Conservation (phyloP, 2,329 filamentous ascomycete genomes). For the Scortechinia acanthostroma region DNA sequence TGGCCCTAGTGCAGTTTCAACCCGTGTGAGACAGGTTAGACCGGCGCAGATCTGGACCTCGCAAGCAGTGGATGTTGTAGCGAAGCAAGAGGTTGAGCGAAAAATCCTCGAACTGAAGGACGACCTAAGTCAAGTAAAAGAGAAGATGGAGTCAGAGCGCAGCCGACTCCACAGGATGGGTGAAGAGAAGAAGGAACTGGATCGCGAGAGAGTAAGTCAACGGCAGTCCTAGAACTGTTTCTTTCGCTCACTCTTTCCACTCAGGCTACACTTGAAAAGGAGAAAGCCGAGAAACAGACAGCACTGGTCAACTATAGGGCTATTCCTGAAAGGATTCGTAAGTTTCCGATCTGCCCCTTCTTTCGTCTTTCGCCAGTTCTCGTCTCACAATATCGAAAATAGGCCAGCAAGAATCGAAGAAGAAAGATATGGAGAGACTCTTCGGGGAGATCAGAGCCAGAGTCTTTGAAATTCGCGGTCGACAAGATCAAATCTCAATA, state of each 20-base stretch:
- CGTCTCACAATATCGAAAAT: slow-evolving; percentile 14
- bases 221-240: too few species aligned
- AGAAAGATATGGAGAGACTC: slow-evolving; percentile 26
- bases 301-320: slow-evolving; percentile 57
- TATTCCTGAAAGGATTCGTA: slow-evolving; percentile 67
- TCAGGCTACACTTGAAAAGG: slow-evolving; percentile 39
- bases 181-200: not conserved
- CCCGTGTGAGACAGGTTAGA: slow-evolving; percentile 51
- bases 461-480: slow-evolving; percentile 39
- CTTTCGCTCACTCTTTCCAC: slow-evolving; percentile 9
- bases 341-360: slow-evolving; percentile 13
- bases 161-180: slow-evolving; percentile 28
- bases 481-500: slow-evolving; percentile 46
- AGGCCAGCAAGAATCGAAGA: slow-evolving; percentile 28
- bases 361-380: slow-evolving; percentile 2
- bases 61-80: slow-evolving; percentile 63
- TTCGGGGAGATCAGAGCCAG: slow-evolving; percentile 31
- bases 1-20: slow-evolving; percentile 66
- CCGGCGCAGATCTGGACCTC: slow-evolving; percentile 69
- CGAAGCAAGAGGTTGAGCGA: slow-evolving; percentile 47
- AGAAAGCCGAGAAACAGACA: slow-evolving; percentile 64
- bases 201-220: slow-evolving; percentile 23
- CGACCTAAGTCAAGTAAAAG: slow-evolving; percentile 24
- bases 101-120: slow-evolving; percentile 18
- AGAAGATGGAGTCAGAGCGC: slow-evolving; percentile 14